Percentiles rank a stretch among this genome's conserved stretches.
These are phyloP conservation scores for Candida tibetensis DNA, from an alignment of 805 yeast genomes.

Conservation along the genomic window DNA sequence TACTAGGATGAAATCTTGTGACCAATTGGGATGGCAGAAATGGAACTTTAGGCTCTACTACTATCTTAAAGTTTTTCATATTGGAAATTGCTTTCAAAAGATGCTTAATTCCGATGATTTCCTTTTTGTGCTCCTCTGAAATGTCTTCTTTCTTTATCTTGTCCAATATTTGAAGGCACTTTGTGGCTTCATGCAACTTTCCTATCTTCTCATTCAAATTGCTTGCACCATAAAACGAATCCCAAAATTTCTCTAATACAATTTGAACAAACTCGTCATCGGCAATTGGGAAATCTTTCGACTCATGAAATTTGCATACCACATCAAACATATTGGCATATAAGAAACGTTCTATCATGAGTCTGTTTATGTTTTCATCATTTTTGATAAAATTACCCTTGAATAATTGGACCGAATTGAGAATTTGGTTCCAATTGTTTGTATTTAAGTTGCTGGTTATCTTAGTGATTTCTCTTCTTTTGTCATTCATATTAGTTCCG, in stretches of 20 bases:
- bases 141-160: conserved; percentile 3
- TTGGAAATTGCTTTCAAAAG: conserved; percentile 34
- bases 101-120: conserved; percentile 27
- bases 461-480: conserved; percentile 2
- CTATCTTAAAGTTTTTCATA: conserved; percentile 35
- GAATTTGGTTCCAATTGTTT: conserved; percentile 8
- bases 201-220: conserved; percentile 35
- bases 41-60: conserved; percentile 6
- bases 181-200: conserved; percentile 21
- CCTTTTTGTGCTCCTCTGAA: conserved; percentile 2
- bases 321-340: conserved; percentile 25
- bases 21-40: conserved; percentile 9
- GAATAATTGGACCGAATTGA: conserved; percentile 3
- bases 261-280: conserved; percentile 14
- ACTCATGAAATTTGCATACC: conserved; percentile 14
- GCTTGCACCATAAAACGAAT: conserved; percentile 26
- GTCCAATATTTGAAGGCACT: conserved; percentile 29
- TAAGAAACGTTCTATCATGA: conserved; percentile 30
- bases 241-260: conserved; percentile 32
- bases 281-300: conserved; percentile 8
- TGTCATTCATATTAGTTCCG: neutral
- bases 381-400: conserved; percentile 16
- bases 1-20: conserved; percentile 3
- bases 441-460: conserved; percentile 3
- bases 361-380: conserved; percentile 14